phyloP scores from a whole-genome alignment of 495 filamentous ascomycete genomes.

The Xylaria curta region DNA sequence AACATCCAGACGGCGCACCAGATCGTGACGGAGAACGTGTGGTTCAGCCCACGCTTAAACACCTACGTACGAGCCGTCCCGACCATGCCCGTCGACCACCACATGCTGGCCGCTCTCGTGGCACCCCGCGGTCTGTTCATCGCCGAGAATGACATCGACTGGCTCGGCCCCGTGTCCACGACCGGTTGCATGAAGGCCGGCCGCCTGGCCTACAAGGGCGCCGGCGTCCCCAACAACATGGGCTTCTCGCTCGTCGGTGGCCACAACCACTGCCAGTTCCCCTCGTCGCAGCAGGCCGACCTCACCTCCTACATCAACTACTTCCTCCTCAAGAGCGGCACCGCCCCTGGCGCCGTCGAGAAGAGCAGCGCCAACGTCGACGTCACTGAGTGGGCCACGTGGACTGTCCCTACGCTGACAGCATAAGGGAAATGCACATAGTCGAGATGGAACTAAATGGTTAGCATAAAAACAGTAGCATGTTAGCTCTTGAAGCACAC shows the following conservation, averaged over 20 bases:
- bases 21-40: constrained; percentile 59
- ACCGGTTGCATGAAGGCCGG: constrained; percentile 63
- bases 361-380: constrained; percentile 46
- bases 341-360: constrained; percentile 47
- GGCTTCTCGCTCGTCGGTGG: constrained; percentile 60
- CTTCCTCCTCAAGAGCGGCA: constrained; percentile 52
- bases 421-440: not conserved
- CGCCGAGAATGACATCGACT: constrained; percentile 63
- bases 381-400: constrained; percentile 49
- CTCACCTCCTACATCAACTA: constrained; percentile 61
- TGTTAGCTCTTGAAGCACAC: not conserved
- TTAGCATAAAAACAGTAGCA: not conserved
- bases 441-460: not conserved
- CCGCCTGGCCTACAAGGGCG: constrained; percentile 56
- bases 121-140: constrained; percentile 54
- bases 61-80: constrained; percentile 45
- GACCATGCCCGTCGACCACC: constrained; percentile 57
- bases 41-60: constrained; percentile 56
- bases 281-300: constrained; percentile 53
- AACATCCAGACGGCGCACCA: constrained; percentile 58
- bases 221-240: constrained; percentile 55
- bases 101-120: constrained; percentile 55
- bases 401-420: constrained; percentile 45
- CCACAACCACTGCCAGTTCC: constrained; percentile 62
- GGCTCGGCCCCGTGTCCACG: constrained; percentile 57